These are phyloP conservation scores for Medicago truncatula DNA, from an alignment of 306 rosid species.

Conservation along the genomic window DNA sequence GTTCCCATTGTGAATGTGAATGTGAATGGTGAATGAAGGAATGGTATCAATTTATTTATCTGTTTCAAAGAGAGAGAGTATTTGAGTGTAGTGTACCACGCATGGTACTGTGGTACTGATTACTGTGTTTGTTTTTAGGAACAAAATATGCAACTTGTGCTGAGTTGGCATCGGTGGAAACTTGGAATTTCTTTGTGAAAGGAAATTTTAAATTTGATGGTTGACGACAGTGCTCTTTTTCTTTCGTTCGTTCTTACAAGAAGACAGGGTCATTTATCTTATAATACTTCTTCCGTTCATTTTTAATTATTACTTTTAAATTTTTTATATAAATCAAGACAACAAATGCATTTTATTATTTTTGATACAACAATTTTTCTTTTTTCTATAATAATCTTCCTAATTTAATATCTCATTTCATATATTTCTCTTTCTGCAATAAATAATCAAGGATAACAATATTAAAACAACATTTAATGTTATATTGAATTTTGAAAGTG, in stretches of 20 bases:
- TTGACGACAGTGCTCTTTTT: slow-evolving; percentile 18
- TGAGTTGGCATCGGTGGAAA: slow-evolving; percentile 34
- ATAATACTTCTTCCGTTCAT: no score
- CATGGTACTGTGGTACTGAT: slow-evolving; percentile 12
- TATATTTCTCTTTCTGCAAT: no score
- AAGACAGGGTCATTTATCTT: slow-evolving; percentile 11
- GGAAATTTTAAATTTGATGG: not conserved
- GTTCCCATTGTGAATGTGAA: not conserved
- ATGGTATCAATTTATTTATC: slow-evolving; percentile 22
- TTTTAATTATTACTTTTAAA: no score
- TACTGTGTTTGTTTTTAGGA: slow-evolving; percentile 22
- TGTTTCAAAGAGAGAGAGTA: not conserved
- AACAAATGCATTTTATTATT: no score
- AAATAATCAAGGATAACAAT: no score
- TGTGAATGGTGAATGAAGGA: no score
- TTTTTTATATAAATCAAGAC: no score
- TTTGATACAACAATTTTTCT: no score
- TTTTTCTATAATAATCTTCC: no score
- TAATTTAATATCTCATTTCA: no score
- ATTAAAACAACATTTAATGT: no score
- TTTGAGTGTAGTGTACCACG: slow-evolving; percentile 42
- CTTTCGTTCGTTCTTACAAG: not conserved
- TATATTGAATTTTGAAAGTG: no score
- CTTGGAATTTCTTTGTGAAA: slow-evolving; percentile 17
- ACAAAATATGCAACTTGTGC: not conserved